These are phyloP conservation scores for Ormosia semicastrata DNA, from an alignment of 306 rosid species.

Conservation along the genomic window DNA sequence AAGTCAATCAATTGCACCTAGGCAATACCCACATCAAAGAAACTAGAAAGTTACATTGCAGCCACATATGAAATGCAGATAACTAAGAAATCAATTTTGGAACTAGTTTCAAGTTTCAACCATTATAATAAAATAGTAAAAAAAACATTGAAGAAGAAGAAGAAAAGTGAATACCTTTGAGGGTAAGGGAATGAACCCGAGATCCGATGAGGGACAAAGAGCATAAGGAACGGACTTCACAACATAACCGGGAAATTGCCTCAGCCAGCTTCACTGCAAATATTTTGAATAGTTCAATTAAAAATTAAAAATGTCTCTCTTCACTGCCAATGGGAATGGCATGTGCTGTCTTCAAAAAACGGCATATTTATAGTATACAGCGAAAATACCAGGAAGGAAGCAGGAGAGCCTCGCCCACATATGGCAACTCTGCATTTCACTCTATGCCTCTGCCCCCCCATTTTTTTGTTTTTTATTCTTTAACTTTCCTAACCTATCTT, in stretches of 20 bases:
- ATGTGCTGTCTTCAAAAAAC: constrained; percentile 29
- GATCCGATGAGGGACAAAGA: constrained; percentile 62
- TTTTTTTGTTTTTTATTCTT: neutral
- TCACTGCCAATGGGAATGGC: neutral
- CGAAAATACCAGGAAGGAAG: constrained; percentile 26
- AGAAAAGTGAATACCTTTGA: constrained; percentile 39
- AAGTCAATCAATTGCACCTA: constrained; percentile 4
- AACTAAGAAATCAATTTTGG: neutral
- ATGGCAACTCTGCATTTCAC: constrained; percentile 28
- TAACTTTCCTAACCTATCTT: too few species aligned
- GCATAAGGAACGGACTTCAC: constrained; percentile 27
- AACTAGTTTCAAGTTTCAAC: constrained; percentile 20
- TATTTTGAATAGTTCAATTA: neutral
- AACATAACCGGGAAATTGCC: constrained; percentile 38
- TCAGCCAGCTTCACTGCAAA: constrained; percentile 29
- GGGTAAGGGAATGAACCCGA: constrained; percentile 50
- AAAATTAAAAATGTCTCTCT: neutral
- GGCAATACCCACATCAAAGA: neutral
- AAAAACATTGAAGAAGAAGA: neutral
- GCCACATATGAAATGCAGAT: neutral
- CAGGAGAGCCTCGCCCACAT: constrained; percentile 27
- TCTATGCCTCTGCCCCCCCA: neutral
- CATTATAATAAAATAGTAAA: neutral
- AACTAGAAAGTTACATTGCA: constrained; percentile 1
- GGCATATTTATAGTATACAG: constrained; percentile 25